Evolutionary conservation across 352 stramenopile species (phyloP).

Genomic region (Pythium rishiriense): DNA sequence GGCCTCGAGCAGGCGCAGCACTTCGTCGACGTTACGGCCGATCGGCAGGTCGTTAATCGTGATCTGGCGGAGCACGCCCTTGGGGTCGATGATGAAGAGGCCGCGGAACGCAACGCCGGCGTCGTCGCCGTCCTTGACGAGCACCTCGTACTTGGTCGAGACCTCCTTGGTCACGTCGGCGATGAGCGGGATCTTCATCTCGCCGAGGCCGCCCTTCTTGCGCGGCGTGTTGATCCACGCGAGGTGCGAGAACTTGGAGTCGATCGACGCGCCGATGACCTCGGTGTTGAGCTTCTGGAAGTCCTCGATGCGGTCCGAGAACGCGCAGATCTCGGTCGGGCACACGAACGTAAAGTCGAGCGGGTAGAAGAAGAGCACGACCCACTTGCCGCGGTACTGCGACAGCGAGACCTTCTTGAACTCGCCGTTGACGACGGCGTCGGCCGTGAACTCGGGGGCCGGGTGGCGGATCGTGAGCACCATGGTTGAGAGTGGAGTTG

Average conservation of each 20-base stretch:
- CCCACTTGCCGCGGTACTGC: slow-evolving; percentile 90
- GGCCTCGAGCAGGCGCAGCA: slow-evolving; percentile 88
- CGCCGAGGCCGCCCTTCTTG: slow-evolving; percentile 87
- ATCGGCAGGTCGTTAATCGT: slow-evolving; percentile 90
- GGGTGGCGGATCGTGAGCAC: slow-evolving; percentile 64
- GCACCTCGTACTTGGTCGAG: slow-evolving; percentile 81
- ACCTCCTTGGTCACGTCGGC: slow-evolving; percentile 90
- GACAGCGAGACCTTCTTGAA: slow-evolving; percentile 83
- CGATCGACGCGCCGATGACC: slow-evolving; percentile 75
- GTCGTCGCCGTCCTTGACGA: slow-evolving; percentile 65
- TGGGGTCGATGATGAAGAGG: slow-evolving; percentile 90
- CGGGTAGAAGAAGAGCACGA: slow-evolving; percentile 93
- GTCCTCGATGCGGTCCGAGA: slow-evolving; percentile 77
- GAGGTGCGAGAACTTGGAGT: slow-evolving; percentile 89
- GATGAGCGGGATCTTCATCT: slow-evolving; percentile 91
- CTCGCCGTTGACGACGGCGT: slow-evolving; percentile 77
- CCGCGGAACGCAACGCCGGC: slow-evolving; percentile 81
- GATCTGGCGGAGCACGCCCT: slow-evolving; percentile 82
- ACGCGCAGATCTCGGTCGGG: slow-evolving; percentile 91
- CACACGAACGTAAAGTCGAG: slow-evolving; percentile 93
- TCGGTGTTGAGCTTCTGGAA: slow-evolving; percentile 81
- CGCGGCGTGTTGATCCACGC: slow-evolving; percentile 89
- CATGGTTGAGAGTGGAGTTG: slow-evolving; percentile 31
- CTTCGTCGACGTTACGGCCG: slow-evolving; percentile 90
- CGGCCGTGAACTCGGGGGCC: slow-evolving; percentile 74